phyloP scores from a whole-genome alignment of 2,329 filamentous ascomycete species.

The Diaporthe citrichinensis region DNA sequence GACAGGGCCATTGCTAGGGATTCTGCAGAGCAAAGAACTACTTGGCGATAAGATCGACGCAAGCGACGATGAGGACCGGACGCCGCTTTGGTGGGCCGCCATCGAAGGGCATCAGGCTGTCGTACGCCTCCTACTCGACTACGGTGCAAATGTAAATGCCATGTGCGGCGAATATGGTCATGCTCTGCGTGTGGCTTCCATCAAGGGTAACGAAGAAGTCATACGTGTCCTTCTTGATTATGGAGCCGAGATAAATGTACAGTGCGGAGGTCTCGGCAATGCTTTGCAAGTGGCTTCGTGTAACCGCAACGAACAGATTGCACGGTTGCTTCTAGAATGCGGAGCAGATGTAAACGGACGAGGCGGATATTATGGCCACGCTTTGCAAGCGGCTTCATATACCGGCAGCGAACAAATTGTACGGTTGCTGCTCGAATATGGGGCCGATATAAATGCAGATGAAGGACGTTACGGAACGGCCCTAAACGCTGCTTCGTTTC shows the following conservation, averaged over 20 bases:
- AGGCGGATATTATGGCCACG: neutral
- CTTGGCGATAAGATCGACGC: neutral
- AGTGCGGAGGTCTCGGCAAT: too few species aligned
- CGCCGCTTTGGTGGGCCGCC: neutral
- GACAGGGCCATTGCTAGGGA: neutral
- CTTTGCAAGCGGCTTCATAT: neutral
- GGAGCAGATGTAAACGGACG: neutral
- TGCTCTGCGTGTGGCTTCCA: neutral
- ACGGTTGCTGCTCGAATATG: too few species aligned
- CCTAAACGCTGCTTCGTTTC: too few species aligned
- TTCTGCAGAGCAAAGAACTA: neutral
- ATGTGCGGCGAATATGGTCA: too few species aligned
- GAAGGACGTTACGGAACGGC: too few species aligned
- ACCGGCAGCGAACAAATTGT: too few species aligned
- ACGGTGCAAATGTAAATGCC: neutral
- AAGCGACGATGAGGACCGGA: neutral
- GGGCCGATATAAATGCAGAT: too few species aligned
- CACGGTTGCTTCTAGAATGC: neutral
- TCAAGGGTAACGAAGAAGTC: neutral
- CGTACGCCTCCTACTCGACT: neutral
- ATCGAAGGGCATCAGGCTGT: neutral
- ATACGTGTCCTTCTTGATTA: neutral
- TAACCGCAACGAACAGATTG: neutral
- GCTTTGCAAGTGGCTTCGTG: too few species aligned
- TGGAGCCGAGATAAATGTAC: neutral